Evolutionary conservation across 306 rosid species (phyloP).

Genomic region (Senna tora): DNA sequence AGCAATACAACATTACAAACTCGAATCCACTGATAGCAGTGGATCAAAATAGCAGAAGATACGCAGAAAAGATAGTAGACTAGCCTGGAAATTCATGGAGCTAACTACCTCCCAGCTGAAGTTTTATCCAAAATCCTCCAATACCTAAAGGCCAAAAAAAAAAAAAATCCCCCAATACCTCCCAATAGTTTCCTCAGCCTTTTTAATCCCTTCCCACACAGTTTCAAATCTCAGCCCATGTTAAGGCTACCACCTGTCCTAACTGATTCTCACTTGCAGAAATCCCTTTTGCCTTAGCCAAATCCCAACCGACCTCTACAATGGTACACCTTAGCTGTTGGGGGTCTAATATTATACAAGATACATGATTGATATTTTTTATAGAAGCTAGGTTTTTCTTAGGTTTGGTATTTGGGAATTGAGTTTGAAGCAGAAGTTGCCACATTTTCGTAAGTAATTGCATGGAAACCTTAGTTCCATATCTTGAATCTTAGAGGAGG

Average conservation of each 20-base stretch:
- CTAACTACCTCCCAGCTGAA: neutral
- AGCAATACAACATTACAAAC: neutral
- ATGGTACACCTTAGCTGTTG: neutral
- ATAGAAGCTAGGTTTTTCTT: constrained; percentile 16
- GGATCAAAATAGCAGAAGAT: neutral
- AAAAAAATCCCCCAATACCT: neutral
- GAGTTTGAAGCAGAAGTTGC: constrained; percentile 15
- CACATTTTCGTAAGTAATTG: neutral
- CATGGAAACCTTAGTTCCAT: neutral
- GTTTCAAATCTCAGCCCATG: neutral
- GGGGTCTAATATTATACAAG: neutral
- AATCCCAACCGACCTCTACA: neutral
- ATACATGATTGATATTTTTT: constrained; percentile 16
- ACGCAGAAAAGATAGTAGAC: neutral
- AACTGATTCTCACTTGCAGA: neutral
- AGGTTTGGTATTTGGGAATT: constrained; percentile 13
- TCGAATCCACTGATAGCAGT: neutral
- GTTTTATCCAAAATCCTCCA: neutral
- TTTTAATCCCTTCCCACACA: neutral
- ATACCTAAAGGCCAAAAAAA: too few species aligned
- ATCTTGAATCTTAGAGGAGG: constrained; percentile 13
- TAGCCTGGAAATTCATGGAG: neutral
- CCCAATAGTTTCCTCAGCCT: neutral
- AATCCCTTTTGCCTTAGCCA: neutral
- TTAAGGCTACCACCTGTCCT: neutral